These are phyloP conservation scores for Athelia sp. DNA, from an alignment of 1,284 basidiomycete genomes.

Conservation along the genomic window DNA sequence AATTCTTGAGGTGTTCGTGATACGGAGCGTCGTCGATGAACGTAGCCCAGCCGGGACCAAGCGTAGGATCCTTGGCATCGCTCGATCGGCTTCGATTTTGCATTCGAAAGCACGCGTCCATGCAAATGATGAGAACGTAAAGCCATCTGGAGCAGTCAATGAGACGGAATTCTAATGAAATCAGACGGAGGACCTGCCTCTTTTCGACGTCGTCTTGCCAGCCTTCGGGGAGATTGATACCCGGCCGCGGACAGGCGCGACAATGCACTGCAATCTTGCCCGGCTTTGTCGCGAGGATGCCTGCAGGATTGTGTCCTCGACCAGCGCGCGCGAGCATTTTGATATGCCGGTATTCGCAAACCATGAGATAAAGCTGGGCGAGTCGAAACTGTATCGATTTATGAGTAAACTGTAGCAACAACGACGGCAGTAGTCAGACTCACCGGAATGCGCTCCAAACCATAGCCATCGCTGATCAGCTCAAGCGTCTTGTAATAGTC, in stretches of 20 bases:
- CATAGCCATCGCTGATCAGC: background rate
- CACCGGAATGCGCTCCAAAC: background rate
- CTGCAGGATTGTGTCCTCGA: slow-evolving; percentile 9
- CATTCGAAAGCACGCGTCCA: slow-evolving; percentile 18
- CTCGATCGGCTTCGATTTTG: slow-evolving; percentile 9
- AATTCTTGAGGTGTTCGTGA: background rate
- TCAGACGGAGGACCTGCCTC: background rate
- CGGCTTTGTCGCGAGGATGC: slow-evolving; percentile 5
- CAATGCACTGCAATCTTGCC: slow-evolving; percentile 18
- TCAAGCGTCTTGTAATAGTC: background rate
- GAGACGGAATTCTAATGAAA: background rate
- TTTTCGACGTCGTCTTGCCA: slow-evolving; percentile 11
- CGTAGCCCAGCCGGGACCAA: slow-evolving; percentile 14
- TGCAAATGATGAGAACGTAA: slow-evolving; percentile 6
- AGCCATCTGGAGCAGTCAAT: slow-evolving; percentile 8
- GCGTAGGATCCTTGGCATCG: slow-evolving; percentile 9
- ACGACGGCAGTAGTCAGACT: background rate
- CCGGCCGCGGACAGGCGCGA: slow-evolving; percentile 18
- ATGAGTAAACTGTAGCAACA: background rate
- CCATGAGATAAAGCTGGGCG: slow-evolving; percentile 10
- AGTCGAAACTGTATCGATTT: slow-evolving; percentile 8
- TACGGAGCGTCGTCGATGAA: slow-evolving; percentile 8
- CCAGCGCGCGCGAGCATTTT: slow-evolving; percentile 11
- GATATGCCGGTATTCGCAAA: slow-evolving; percentile 12
- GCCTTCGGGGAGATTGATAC: slow-evolving; percentile 15